Evolutionary conservation across 257 asterid genomes (phyloP), one percentile per base, ranked within the genome.

Genomic region (Marsdenia floribunda): DNA sequence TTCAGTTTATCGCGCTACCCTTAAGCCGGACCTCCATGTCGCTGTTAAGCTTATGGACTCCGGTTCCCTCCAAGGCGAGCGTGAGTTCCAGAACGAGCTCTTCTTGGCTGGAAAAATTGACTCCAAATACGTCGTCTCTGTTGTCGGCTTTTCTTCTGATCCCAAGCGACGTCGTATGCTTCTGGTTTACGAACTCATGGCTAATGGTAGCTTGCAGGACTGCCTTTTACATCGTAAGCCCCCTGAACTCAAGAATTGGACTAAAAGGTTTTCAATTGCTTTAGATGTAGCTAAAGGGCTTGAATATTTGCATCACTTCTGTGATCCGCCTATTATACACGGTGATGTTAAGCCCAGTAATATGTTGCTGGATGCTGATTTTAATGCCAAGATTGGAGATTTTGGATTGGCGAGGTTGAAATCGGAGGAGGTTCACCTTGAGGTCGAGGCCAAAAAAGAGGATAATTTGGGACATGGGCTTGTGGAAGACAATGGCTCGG

Each of bases 301-400:
- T 50, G 99, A 95, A 81, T 88, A 90, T 79, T 83, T 95, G 79
- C 99, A 95, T 77, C 93, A 90, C 80, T 82, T 78, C 44, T 95
- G 98, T 76, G 99, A 95, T 81, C 96, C 99, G 15, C 90, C 97
- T 3, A 85, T 88, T 35, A 85, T 95, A 54, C 99, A 95, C 35
- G 99, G 98, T 22, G 99, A 95, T 79, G 87, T 95, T 66, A 95
- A 95, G 83, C 97, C 99, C 18, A 95, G 99, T 79, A 95, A 95
- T 78, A 75, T 92, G 18, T 72, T 90, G 63, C 76, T 95, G 80
- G 97, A 92, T 73, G 82, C 70, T 69, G 81, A 75, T 68, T 92
- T 92, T 71, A 79, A 75, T 55, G 96, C 98, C 2, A 95, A 87
- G 81, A 92, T 95, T 75, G 97, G 96, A 0, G 99, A 95, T 92